These are phyloP conservation scores for Fusarium bulbicola DNA, from an alignment of 2,329 filamentous ascomycete species.

Conservation along the genomic window DNA sequence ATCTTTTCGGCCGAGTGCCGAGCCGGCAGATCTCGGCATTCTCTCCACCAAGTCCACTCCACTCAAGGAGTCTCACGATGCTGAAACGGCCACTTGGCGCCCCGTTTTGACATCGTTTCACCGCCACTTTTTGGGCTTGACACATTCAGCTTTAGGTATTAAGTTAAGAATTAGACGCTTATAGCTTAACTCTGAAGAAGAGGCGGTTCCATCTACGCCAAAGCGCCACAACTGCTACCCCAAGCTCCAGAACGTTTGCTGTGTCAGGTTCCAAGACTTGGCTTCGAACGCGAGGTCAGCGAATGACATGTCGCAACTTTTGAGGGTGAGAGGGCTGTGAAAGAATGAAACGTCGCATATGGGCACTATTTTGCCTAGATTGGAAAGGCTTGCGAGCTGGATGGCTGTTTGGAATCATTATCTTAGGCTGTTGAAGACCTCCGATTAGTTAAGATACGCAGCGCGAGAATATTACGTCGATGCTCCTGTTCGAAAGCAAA, in stretches of 20 bases:
- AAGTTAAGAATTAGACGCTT: not conserved
- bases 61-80: not conserved
- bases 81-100: not conserved
- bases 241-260: not conserved
- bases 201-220: not conserved
- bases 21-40: not conserved
- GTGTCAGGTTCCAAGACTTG: not conserved
- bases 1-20: not conserved
- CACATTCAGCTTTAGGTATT: not conserved
- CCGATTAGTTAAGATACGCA: no score
- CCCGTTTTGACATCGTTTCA: not conserved
- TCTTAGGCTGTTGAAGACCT: no score
- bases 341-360: not conserved
- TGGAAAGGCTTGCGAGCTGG: not conserved
- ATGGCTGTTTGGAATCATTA: not conserved
- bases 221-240: not conserved
- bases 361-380: not conserved
- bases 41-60: not conserved
- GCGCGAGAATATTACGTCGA: not conserved
- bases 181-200: not conserved
- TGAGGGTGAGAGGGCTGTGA: not conserved
- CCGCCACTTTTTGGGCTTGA: not conserved
- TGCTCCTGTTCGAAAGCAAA: fast-evolving
- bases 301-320: not conserved
- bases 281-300: not conserved